phyloP scores from a whole-genome alignment of 192 early-diverging fungal species.

The Kickxella alabastrina region DNA sequence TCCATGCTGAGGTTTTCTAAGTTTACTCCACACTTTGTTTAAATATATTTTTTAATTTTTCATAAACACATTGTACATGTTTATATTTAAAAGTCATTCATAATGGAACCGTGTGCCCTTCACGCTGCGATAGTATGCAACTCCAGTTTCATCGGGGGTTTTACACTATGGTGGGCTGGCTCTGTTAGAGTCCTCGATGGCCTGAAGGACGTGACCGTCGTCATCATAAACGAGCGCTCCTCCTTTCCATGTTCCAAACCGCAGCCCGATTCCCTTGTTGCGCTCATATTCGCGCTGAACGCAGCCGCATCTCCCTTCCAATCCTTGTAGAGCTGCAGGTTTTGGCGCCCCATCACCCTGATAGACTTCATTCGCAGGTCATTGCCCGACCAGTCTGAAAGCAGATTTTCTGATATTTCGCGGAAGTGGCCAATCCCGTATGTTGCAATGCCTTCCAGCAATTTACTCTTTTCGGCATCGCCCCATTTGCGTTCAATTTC shows the following conservation, averaged over 20 bases:
- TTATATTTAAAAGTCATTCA: no score
- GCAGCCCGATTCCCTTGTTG: conserved; percentile 77
- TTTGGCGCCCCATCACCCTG: conserved; percentile 79
- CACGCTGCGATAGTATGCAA: no score
- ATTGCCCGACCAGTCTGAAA: conserved; percentile 73
- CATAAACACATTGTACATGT: neutral
- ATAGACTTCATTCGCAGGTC: conserved; percentile 85
- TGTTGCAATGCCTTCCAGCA: conserved; percentile 77
- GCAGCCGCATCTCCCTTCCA: conserved; percentile 75
- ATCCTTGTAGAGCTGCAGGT: conserved; percentile 78
- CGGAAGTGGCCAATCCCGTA: conserved; percentile 86
- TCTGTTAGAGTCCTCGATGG: conserved; percentile 47
- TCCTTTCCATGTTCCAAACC: conserved; percentile 72
- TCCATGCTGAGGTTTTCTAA: neutral
- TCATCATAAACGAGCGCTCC: conserved; percentile 81
- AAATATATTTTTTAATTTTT: neutral
- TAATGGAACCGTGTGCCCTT: no score
- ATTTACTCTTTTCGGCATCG: conserved; percentile 66
- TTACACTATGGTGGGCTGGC: conserved; percentile 22
- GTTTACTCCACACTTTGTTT: neutral
- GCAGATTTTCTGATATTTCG: conserved; percentile 72
- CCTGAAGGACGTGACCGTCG: conserved; percentile 66
- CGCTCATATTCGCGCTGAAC: conserved; percentile 70
- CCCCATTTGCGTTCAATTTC: conserved; percentile 75
- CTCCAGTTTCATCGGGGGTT: no score